Evolutionary conservation across 2,329 filamentous ascomycete genomes (phyloP), one percentile per base, ranked within the genome.

Genomic region (Fusarium sp.): DNA sequence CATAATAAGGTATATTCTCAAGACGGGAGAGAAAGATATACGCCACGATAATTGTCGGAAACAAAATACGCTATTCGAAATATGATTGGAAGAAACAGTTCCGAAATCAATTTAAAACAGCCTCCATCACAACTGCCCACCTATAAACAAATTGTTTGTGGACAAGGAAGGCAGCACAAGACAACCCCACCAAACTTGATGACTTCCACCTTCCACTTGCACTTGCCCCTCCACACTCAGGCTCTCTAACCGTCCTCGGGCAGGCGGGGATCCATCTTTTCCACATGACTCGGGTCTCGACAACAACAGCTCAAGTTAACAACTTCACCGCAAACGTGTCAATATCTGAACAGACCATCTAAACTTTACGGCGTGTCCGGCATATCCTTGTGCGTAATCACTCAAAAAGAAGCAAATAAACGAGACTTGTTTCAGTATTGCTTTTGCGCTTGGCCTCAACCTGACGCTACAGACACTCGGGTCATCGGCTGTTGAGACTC

Each of bases 171-270:
- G 32, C 17, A 52, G 23, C 20, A 27, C 32, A 38, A 38, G n/a
- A 40, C 23, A 26, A 48, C 53, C 41, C 53, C 53, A 49, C 41
- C 18, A 49, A 52, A n/a, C 42, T 37, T 57, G 32, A 18, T 33
- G 23, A 38, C 32, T 27, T 42, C 18, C 53, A 41, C 40, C 26
- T 60, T 55, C 41, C 53, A 37, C 40, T 26, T 60, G 42, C 30
- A 15, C 27, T 26, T 42, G 26, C 53, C 53, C 53, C 53, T 46
- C 52, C n/a, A 13, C 26, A 32, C 11, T 42, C 40, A 23, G 14
- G n/a, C 42, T 32, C 60, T 42, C 60, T 62, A 49, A 42, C 62
- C 62, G 23, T 67, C 48, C 46, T 48, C 23, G 41, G 45, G 58
- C 35, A 65, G 45, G 45, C n/a, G 61, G 64, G 56, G 27, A 44